A percentile compares a stretch with the other conserved stretches of the same genome.
Conservation (phyloP, 2,329 filamentous ascomycete species). For the Fusarium equiseti region DNA sequence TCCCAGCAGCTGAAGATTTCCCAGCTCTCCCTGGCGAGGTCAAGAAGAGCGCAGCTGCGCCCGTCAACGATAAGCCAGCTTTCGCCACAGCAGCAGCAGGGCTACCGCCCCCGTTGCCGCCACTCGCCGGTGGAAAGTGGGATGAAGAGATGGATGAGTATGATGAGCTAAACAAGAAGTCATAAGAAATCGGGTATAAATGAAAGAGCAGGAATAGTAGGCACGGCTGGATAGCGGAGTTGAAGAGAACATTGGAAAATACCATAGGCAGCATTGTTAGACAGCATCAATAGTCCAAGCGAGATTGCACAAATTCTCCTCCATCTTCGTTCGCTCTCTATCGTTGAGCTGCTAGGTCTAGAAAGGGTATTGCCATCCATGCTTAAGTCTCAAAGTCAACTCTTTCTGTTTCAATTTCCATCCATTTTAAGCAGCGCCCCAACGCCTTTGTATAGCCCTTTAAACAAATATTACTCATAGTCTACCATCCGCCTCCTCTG, state of each 20-base stretch:
- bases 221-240: constrained; percentile 11
- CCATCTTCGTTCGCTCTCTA: constrained; percentile 8
- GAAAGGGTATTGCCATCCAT: constrained; percentile 45
- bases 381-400: constrained; percentile 8
- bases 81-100: constrained; percentile 48
- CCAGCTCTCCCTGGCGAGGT: constrained; percentile 51
- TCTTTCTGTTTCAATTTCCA: constrained; percentile 22
- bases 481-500: constrained; percentile 60
- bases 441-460: constrained; percentile 37
- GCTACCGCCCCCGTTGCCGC: constrained; percentile 46
- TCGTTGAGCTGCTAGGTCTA: constrained; percentile 27
- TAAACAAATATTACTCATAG: not conserved
- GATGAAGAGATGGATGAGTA: constrained; percentile 69
- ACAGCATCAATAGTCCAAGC: constrained; percentile 37
- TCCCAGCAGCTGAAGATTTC: constrained; percentile 53
- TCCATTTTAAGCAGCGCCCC: constrained; percentile 38
- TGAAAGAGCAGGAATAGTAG: constrained; percentile 6
- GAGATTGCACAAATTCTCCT: constrained; percentile 37
- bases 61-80: constrained; percentile 43
- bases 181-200: constrained; percentile 4
- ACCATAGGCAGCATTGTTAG: constrained; percentile 43
- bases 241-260: constrained; percentile 32
- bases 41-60: constrained; percentile 40
- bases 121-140: constrained; percentile 60
- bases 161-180: constrained; percentile 54